Base-by-base conservation (phyloP, 2,329 filamentous ascomycete species). In the Penicillium sp. region DNA sequence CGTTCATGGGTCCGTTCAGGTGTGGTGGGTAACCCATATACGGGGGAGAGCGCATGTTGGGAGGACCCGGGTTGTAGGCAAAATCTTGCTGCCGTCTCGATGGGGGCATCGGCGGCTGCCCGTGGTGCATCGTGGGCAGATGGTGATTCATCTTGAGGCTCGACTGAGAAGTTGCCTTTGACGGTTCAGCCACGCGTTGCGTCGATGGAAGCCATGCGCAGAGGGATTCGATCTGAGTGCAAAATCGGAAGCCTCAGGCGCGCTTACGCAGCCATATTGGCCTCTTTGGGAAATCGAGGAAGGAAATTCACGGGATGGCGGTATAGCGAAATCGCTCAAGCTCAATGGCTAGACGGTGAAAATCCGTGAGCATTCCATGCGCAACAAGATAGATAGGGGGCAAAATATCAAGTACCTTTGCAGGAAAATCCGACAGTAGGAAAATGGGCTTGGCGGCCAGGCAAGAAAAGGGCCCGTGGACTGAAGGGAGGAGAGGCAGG, bases 1-100 rank as follows among this genome's bases (percentile, higher is more conserved):
- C 80, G 74, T 65, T 84, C 79, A 72, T 84, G 79, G 66, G 82
- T 73, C 66, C 80, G 74, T 65, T 84, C 79, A 72, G 84, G 79
- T 56, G 85, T 74, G 50, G 83, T 81, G 68, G 78, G 60, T 75
- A 73, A 18, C 35, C 64, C 77, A 83, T 84, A 63, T 87, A 83
- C 44, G 81, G 82, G 55, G 81, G 80, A 51, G 81, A 77, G 51
- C 75, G 74, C 70, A 85, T 79, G 60, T 79, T 81, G 28, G 79
- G 76, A 45, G 71, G 73, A 7, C 66, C 69, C 11, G 69, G 62
- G 18, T 70, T 64, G 60, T 78, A 78, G 28, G 73, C 62, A 48
- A 74, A 67, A 44, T 78, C 74, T 60, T 75, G 73, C 59, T 76
- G 74, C 56, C 74, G 73, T 54, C 75, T 74, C 22, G 75, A 71